Base-by-base conservation (phyloP, 2,329 filamentous ascomycete species). In the Aureobasidium sp. region DNA sequence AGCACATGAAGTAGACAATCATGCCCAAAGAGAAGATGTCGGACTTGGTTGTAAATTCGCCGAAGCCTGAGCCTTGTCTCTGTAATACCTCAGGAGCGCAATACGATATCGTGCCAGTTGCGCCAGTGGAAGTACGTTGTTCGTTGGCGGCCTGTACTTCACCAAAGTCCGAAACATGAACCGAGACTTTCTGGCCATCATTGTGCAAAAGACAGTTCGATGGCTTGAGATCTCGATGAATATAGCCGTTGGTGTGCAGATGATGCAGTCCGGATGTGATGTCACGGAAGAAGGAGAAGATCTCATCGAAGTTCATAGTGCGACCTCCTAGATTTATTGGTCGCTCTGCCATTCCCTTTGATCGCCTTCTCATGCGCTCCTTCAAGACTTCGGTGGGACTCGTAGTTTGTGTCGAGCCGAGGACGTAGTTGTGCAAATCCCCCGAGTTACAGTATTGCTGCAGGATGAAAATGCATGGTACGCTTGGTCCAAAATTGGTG, bases 1-100 rank as follows among this genome's bases (percentile, higher is more conserved):
- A 99, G 72, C 94, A 99, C 81, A 99, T 88, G 71, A 99, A 99
- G 73, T 97, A 96, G 3, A 99, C 81, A 61, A 97, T 97, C 93
- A 99, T 97, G 53, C 94, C 94, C 0, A 99, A 79, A 1, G 92
- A 97, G 74, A 99, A 99, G n/a, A 99, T 89, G 70, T 99, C 94
- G 0, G 92, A 97, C 71, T 97, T 99, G 30, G 90, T 92, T 0
- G 91, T 96, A 69, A 99, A 99, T 71, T 97, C 96, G 8, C 89
- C 91, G 68, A 90, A 93, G 0, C 82, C 82, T 0, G 82, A 75
- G 47, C 72, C 74, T 39, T 81, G 87, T 66, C 83, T 82, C 55
- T 83, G 85, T 34, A 99, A 78, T 0, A 99, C 95, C 74, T 99
- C 94, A 0, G 94, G 94, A 0, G 94, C 94, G 73, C 94, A 99